Evolutionary conservation across 345 rosid species (phyloP).

Genomic region (Diplotaxis tenuifolia): DNA sequence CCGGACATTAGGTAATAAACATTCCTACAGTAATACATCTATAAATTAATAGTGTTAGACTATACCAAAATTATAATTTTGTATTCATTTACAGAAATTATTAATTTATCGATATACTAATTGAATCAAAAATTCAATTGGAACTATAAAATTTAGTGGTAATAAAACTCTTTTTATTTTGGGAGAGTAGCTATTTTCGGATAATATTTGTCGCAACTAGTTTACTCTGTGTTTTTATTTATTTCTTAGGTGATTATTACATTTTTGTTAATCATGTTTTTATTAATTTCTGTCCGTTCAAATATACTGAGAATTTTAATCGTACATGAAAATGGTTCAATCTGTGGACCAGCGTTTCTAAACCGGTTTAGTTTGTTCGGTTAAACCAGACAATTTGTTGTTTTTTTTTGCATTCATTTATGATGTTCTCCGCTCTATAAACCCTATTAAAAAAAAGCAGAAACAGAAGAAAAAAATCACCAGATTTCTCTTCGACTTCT

Average conservation of each 20-base stretch:
- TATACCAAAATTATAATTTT: too few species aligned
- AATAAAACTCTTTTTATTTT: neutral
- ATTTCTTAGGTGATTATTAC: neutral
- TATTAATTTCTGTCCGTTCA: neutral
- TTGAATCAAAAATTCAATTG: too few species aligned
- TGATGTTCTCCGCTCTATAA: neutral
- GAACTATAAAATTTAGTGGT: too few species aligned
- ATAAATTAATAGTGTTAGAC: too few species aligned
- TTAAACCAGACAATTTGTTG: neutral
- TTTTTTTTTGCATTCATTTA: neutral
- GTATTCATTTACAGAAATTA: too few species aligned
- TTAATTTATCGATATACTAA: too few species aligned
- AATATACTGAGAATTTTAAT: neutral
- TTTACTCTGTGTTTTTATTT: neutral
- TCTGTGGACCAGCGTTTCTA: neutral
- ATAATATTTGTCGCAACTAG: neutral
- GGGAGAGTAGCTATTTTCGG: neutral
- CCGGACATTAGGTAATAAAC: too few species aligned
- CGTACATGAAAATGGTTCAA: neutral
- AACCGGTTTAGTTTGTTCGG: neutral
- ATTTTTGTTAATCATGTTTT: neutral
- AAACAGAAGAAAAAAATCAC: neutral
- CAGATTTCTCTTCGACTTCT: neutral
- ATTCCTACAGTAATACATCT: too few species aligned
- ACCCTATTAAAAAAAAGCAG: slow-evolving; percentile 27